A percentile compares a stretch with the other conserved stretches of the same genome.
Conservation (phyloP, 345 rosid genomes). For the Melaleuca alternifolia region DNA sequence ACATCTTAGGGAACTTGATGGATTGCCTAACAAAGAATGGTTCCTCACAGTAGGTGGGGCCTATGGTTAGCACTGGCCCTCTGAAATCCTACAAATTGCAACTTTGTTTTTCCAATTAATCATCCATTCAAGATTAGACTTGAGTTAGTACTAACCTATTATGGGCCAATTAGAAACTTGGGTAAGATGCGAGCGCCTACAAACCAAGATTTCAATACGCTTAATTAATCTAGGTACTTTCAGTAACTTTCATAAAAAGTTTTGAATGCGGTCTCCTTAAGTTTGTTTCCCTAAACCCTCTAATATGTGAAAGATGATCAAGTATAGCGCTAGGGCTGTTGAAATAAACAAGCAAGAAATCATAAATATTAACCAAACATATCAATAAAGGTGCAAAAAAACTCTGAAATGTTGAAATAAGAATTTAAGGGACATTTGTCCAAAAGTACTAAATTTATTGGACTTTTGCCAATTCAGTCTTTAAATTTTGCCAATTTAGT, state of each 20-base stretch:
- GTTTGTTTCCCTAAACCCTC: background rate
- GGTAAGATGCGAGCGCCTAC: fast-evolving
- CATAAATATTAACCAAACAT: background rate
- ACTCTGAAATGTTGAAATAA: background rate
- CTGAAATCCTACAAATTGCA: fast-evolving
- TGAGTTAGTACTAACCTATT: too few species aligned
- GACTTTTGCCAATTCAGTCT: too few species aligned
- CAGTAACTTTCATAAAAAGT: fast-evolving
- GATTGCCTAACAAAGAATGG: fast-evolving
- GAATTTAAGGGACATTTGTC: too few species aligned
- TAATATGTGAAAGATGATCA: background rate
- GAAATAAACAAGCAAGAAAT: background rate
- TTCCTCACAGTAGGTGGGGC: fast-evolving
- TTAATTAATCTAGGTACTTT: too few species aligned
- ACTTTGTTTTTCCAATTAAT: background rate
- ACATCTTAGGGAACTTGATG: fast-evolving
- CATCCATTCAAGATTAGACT: background rate
- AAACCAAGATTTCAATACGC: too few species aligned
- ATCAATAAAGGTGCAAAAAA: background rate
- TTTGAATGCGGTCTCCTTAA: background rate
- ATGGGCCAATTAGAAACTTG: fast-evolving
- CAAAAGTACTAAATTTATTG: too few species aligned
- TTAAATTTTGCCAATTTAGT: too few species aligned
- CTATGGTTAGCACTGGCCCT: fast-evolving
- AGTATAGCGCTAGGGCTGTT: background rate